These are phyloP conservation scores for Candida argentea DNA, from an alignment of 805 yeast species.

Conservation along the genomic window DNA sequence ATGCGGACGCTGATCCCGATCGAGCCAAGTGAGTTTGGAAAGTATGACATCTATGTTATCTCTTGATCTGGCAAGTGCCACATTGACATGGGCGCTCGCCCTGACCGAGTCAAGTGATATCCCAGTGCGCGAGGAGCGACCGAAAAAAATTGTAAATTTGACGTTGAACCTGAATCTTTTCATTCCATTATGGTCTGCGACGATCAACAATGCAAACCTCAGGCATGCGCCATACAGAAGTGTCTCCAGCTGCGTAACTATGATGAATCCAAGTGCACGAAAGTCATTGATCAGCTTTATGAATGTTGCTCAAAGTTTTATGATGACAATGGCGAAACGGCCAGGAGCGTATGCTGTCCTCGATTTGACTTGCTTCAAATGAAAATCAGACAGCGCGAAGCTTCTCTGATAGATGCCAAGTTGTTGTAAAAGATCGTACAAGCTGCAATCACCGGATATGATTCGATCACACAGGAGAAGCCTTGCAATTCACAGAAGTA, in stretches of 20 bases:
- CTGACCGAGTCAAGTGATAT: constrained; percentile 6
- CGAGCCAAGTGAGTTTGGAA: constrained; percentile 5
- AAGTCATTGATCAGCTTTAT: constrained; percentile 59
- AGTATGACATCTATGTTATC: too few relatives aligned
- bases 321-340: constrained; percentile 44
- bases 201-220: constrained; percentile 43
- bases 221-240: constrained; percentile 78
- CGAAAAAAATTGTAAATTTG: too few relatives aligned
- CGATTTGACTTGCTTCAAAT: constrained; percentile 48
- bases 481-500: too few relatives aligned
- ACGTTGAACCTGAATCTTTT: neutral
- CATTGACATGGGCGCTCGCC: constrained; percentile 46
- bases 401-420: constrained; percentile 51
- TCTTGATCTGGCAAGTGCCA: too few relatives aligned
- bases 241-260: constrained; percentile 56
- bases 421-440: constrained; percentile 33
- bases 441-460: too few relatives aligned
- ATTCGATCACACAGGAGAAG: too few relatives aligned
- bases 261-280: constrained; percentile 67
- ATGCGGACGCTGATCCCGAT: constrained; percentile 40
- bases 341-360: constrained; percentile 72
- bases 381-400: constrained; percentile 55
- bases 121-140: too few relatives aligned
- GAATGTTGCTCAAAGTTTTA: constrained; percentile 67
- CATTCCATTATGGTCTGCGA: neutral